Conservation (phyloP, 345 rosid species). For the Noccaea caerulescens region DNA sequence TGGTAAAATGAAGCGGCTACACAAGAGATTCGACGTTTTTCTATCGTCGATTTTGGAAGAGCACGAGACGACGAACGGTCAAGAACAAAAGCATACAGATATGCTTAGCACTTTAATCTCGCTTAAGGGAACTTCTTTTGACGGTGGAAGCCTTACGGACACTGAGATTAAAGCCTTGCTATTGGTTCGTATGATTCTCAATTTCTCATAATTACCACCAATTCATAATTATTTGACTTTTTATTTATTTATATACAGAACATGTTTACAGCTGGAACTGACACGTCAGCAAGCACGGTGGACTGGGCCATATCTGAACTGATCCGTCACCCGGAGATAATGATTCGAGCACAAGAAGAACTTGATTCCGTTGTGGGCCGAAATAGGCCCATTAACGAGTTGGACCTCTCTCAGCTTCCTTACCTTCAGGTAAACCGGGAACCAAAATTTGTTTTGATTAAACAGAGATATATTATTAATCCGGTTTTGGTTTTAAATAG, state of each 20-base stretch:
- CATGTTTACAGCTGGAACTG: slow-evolving; percentile 94
- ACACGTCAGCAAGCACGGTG: slow-evolving; percentile 86
- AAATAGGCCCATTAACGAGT: slow-evolving; percentile 54
- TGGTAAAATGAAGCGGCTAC: slow-evolving; percentile 85
- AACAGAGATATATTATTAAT: background rate
- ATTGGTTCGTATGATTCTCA: slow-evolving; percentile 48
- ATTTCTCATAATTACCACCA: background rate
- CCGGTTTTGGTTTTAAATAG: slow-evolving; percentile 22
- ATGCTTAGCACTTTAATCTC: slow-evolving; percentile 70
- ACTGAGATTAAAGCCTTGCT: slow-evolving; percentile 88
- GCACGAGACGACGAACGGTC: slow-evolving; percentile 48
- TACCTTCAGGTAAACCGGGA: slow-evolving; percentile 57
- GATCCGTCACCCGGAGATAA: slow-evolving; percentile 66
- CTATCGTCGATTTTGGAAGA: slow-evolving; percentile 65
- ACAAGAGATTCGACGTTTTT: slow-evolving; percentile 72
- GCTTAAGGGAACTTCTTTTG: slow-evolving; percentile 51
- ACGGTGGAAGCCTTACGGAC: slow-evolving; percentile 63
- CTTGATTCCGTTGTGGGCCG: slow-evolving; percentile 68
- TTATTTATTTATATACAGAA: slow-evolving; percentile 46
- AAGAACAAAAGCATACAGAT: slow-evolving; percentile 45
- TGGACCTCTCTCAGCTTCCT: slow-evolving; percentile 56
- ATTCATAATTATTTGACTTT: background rate
- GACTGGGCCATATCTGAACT: slow-evolving; percentile 95
- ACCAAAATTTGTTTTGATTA: background rate
- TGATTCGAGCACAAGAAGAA: slow-evolving; percentile 57